phyloP scores from a whole-genome alignment of 2,329 filamentous ascomycete genomes.

The Ilyonectria sp. region DNA sequence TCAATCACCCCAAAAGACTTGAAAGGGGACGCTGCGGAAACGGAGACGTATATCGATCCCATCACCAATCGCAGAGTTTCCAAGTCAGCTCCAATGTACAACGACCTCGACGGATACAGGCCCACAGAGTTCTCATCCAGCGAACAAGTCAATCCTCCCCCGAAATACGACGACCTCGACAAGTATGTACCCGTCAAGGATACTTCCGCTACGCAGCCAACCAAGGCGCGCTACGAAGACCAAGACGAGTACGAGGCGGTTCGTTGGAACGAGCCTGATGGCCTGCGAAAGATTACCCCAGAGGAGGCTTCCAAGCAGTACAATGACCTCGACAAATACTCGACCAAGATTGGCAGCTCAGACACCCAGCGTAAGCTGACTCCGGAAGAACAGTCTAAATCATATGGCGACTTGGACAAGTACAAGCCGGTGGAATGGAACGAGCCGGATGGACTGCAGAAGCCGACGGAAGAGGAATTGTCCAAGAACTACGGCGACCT shows the following conservation, averaged over 20 bases:
- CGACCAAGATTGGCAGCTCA: constrained; percentile 49
- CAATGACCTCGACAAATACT: constrained; percentile 55
- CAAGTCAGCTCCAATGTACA: constrained; percentile 47
- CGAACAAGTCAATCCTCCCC: constrained; percentile 40
- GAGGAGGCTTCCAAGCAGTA: constrained; percentile 54
- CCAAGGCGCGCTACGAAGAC: constrained; percentile 53
- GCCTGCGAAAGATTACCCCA: constrained; percentile 36
- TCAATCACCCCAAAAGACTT: constrained; percentile 34
- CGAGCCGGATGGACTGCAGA: constrained; percentile 52
- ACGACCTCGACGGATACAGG: constrained; percentile 55
- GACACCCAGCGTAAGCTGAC: constrained; percentile 45
- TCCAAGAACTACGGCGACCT: constrained; percentile 57
- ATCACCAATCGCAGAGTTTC: constrained; percentile 70
- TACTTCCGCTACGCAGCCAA: constrained; percentile 41
- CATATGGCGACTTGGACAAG: constrained; percentile 58
- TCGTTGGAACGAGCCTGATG: constrained; percentile 50
- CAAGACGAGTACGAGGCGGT: constrained; percentile 56
- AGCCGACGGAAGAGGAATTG: constrained; percentile 50
- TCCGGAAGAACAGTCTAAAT: constrained; percentile 54
- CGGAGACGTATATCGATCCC: constrained; percentile 64
- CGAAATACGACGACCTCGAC: constrained; percentile 53
- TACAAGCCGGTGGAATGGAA: constrained; percentile 56
- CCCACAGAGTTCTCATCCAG: constrained; percentile 47
- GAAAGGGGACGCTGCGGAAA: constrained; percentile 41
- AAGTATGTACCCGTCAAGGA: constrained; percentile 55